Base-by-base conservation (phyloP, 1,139 yeast species). In the Nadsonia starkeyi-henricii region DNA sequence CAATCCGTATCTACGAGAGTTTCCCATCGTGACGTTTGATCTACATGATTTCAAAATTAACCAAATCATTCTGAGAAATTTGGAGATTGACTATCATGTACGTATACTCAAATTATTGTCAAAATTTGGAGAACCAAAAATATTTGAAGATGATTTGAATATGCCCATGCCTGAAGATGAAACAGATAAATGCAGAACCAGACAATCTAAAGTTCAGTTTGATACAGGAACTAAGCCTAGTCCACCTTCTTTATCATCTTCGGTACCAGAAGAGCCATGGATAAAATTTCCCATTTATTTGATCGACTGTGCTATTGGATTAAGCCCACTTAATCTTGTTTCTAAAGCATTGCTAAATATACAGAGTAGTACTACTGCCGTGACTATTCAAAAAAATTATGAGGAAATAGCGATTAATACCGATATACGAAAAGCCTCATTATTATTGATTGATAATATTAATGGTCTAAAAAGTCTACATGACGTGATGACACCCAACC, bases 311-410 rank as follows among this genome's bases (percentile, higher is more conserved):
- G 57, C 55, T 8, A 42, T 62, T 9, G 64, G 60, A 2, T 52
- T 62, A 20, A 53, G 56, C 18, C 64, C 65, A 1, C 41, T 57
- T 18, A 66, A 81, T 49, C 60, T 85, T 17, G 56, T 59, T 0
- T 72, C 83, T 33, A 78, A 78, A 52, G 72, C 79, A 0, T 63
- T 71, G 17, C 48, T 84, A 17, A 66, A 74, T 1, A 55, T 81
- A 1, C 70, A 71, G 9, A 74, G 72, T 50, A 84, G 81, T 3
- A 75, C 66, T 47, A 63, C 75, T 1, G 61, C 67, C 1, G 52
- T 71, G 48, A 70, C 62, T 37, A 59, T 54, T 45, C 72, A 62
- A 4, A 5, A 9, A 5, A 23, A 23, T 23, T 23, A 23, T 23
- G 56, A 54, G 1, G 48, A 48, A 17, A 42, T 54, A 3, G 21